Percentiles rank a stretch among this genome's conserved stretches.
These are phyloP conservation scores for Leccinum cinnamomeum DNA, from an alignment of 1,284 basidiomycete genomes.

Conservation along the genomic window DNA sequence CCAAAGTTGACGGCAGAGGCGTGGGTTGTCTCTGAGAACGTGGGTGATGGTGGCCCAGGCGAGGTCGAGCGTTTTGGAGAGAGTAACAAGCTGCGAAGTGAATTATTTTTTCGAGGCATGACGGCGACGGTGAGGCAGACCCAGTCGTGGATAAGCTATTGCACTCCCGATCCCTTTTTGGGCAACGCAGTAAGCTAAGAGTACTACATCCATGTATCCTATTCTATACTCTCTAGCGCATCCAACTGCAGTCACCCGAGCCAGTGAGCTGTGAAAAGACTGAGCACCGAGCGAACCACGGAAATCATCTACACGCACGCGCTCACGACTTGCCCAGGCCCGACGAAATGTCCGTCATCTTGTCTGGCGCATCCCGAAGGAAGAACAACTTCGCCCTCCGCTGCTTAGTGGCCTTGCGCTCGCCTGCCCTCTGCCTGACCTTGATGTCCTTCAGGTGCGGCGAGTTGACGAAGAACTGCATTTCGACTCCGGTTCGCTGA, in stretches of 20 bases:
- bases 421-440: slow-evolving; percentile 61
- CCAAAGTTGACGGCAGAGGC: slow-evolving; percentile 74
- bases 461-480: slow-evolving; percentile 82
- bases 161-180: slow-evolving; percentile 12
- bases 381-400: slow-evolving; percentile 78
- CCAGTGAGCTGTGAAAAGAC: slow-evolving; percentile 8
- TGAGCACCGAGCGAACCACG: slow-evolving; percentile 5
- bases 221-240: slow-evolving; percentile 10
- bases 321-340: slow-evolving; percentile 41
- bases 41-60: slow-evolving; percentile 72
- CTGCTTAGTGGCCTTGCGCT: slow-evolving; percentile 53
- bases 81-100: slow-evolving; percentile 57
- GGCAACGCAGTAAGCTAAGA: slow-evolving; percentile 9
- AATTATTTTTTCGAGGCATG: slow-evolving; percentile 62
- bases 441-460: slow-evolving; percentile 86
- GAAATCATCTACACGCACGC: slow-evolving; percentile 17
- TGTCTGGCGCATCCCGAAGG: slow-evolving; percentile 73
- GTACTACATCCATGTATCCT: slow-evolving; percentile 13
- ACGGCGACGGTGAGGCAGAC: slow-evolving; percentile 12
- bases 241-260: background rate
- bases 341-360: slow-evolving; percentile 76
- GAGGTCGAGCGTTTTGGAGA: slow-evolving; percentile 50
- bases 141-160: slow-evolving; percentile 18
- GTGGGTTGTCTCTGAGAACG: slow-evolving; percentile 79
- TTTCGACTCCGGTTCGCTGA: slow-evolving; percentile 86